Evolutionary conservation across 257 asterid genomes (phyloP).

Genomic region (Solanum chmielewskii): DNA sequence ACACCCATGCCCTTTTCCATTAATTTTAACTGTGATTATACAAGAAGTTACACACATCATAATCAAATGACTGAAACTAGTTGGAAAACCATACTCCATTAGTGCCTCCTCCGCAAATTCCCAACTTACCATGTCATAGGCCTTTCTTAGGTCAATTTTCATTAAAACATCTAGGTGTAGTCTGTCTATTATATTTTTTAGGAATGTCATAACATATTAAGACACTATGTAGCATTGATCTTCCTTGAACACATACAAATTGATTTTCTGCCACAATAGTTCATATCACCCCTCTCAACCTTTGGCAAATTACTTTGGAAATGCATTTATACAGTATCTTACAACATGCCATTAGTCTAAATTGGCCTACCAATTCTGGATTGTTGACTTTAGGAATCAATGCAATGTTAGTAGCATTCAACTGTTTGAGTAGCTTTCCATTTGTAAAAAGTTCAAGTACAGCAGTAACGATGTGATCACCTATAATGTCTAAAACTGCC

Average conservation of each 20-base stretch:
- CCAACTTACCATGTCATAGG: not conserved
- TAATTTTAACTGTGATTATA: not conserved
- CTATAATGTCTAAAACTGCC: not conserved
- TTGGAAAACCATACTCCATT: not conserved
- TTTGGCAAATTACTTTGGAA: not conserved
- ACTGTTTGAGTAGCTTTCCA: not conserved
- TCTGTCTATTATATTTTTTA: not conserved
- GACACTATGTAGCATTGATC: not conserved
- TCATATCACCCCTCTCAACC: not conserved
- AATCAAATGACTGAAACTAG: not conserved
- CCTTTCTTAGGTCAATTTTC: not conserved
- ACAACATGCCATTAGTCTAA: not conserved
- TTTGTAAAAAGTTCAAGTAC: not conserved
- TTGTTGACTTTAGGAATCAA: not conserved
- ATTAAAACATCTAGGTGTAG: not conserved
- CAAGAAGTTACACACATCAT: not conserved
- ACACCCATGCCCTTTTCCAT: not conserved
- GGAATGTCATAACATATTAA: too few relatives aligned
- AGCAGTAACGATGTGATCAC: not conserved
- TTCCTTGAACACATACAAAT: not conserved
- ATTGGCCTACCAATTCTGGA: not conserved
- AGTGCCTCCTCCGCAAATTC: not conserved
- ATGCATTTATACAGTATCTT: too few relatives aligned
- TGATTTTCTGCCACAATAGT: not conserved
- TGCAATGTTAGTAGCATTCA: not conserved